Evolutionary conservation across 148 eudicot genomes (phyloP), one percentile per base, ranked within the genome.

Genomic region (Camellia granthamiana): DNA sequence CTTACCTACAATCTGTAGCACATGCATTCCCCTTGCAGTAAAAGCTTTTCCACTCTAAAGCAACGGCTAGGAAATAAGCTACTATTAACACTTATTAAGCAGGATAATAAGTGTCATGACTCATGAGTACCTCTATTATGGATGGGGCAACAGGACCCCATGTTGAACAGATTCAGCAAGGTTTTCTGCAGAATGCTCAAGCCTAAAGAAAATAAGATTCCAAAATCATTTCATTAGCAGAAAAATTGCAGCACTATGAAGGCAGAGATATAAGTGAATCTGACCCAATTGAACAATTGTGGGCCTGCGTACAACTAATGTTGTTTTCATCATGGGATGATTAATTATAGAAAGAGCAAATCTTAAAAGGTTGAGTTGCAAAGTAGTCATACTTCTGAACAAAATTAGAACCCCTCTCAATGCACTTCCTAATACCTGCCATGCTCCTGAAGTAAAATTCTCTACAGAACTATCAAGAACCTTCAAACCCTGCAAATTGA

Each of bases 361-460:
- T 78, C 66, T 14, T 61, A 65, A 42, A 68, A 60, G 59, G 73
- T 30, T 52, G 23, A 77, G 65, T 21, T 62, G 21, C 7, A 54
- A 75, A 2, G 55, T 13, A 47, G 62, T 83, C 96, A 78, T 93
- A 93, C 97, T 93, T 90, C 66, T 93, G 85, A 84, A 93, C 91
- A 21, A 95, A 83, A 72, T 77, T 82, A 13, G 97, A 92, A 81
- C 98, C 90, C 93, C 98, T 88, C 83, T 93, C 80, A 77, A 89
- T 79, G 97, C 99, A 92, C 82, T 93, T 84, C 99, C 99, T 41
- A 95, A 79, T 75, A 97, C 99, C 77, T 95, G 90, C 99, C 99
- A 95, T 69, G 99, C 98, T 84, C 98, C 99, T 62, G 97, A 90
- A 66, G 99, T 93, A 78, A 95, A 84, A 78, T 87, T 92, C 84